Base-by-base conservation (phyloP, 1,139 yeast genomes). In the Sugiyamaella castrensis region DNA sequence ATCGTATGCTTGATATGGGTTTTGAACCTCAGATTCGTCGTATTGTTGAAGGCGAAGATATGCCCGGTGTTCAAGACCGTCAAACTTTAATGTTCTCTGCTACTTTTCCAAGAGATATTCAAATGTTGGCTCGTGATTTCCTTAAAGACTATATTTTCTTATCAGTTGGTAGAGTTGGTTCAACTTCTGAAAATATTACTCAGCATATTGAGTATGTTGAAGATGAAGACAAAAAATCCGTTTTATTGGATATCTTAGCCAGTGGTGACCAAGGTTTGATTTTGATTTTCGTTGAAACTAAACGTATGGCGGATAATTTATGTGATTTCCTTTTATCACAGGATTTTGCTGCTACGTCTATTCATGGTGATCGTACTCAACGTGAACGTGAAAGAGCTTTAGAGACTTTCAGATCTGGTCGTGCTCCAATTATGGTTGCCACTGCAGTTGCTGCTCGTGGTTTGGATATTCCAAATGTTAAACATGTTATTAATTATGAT, bases 1-100 rank as follows among this genome's bases (percentile, higher is more conserved):
- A 92, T 75, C 87, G 98, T 79, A 92, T 92, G 98, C 82, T 92
- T 75, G 98, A 92, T 83, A 92, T 92, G 98, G 98, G 98, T 79
- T 92, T 92, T 75, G 98, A 92, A 77, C 98, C 98, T 58, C 98
- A 92, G 79, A 92, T 92, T 68, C 87, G 98, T 80, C 87, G 91
- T 70, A 91, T 92, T 68, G 98, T 92, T 55, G 96, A 92, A 73
- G 95, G 87, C 61, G 91, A 94, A 76, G 97, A 88, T 70, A 91
- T 91, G 98, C 96, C 98, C 56, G 84, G 79, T 59, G 95, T 87
- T 52, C 75, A 80, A 56, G 79, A 85, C 65, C 86, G 98, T 77
- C 98, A 92, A 76, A 92, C 98, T 34, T 81, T 92, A 67, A 88
- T 92, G 96, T 92, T 92, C 75, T 88, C 96, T 40, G 98, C 98